phyloP scores from a whole-genome alignment of 1,139 yeast species.

The Debaryomyces subglobosus region DNA sequence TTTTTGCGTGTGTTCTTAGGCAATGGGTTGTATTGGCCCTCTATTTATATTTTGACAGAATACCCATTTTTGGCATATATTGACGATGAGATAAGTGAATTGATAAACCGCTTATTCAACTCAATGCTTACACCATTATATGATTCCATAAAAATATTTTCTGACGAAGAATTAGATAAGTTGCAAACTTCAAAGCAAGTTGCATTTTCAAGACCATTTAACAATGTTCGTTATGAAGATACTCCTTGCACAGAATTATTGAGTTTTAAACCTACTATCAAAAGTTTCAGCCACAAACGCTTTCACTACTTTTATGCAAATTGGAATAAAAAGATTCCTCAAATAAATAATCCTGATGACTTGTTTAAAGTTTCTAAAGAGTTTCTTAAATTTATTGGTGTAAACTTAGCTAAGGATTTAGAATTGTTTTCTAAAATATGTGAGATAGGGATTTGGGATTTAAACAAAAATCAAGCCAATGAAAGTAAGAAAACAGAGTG shows the following conservation, averaged over 20 bases:
- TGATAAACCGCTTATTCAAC: conserved; percentile 54
- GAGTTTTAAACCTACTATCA: conserved; percentile 37
- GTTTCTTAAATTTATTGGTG: conserved; percentile 58
- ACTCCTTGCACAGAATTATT: conserved; percentile 20
- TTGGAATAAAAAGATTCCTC: conserved; percentile 52
- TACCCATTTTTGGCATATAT: conserved; percentile 66
- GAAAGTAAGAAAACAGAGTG: conserved; percentile 44
- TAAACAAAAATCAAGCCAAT: conserved; percentile 22
- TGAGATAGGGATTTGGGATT: conserved; percentile 53
- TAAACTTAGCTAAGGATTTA: conserved; percentile 54
- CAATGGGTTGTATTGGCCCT: conserved; percentile 67
- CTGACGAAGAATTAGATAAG: conserved; percentile 21
- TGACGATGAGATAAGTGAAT: conserved; percentile 53
- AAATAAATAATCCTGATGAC: conserved; percentile 41
- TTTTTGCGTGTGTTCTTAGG: conserved; percentile 58
- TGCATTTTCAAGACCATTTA: conserved; percentile 35
- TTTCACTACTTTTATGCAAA: conserved; percentile 53
- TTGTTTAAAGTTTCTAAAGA: conserved; percentile 51
- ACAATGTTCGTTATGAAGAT: conserved; percentile 35
- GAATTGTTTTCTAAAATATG: conserved; percentile 60
- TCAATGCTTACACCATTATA: conserved; percentile 57
- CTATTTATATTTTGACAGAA: conserved; percentile 59
- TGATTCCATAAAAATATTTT: conserved; percentile 20
- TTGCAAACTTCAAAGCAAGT: conserved; percentile 27
- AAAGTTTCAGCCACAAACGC: conserved; percentile 31